Evolutionary conservation across 805 yeast genomes (phyloP), one percentile per base, ranked within the genome.

Genomic region (Candida cerambycidarum): DNA sequence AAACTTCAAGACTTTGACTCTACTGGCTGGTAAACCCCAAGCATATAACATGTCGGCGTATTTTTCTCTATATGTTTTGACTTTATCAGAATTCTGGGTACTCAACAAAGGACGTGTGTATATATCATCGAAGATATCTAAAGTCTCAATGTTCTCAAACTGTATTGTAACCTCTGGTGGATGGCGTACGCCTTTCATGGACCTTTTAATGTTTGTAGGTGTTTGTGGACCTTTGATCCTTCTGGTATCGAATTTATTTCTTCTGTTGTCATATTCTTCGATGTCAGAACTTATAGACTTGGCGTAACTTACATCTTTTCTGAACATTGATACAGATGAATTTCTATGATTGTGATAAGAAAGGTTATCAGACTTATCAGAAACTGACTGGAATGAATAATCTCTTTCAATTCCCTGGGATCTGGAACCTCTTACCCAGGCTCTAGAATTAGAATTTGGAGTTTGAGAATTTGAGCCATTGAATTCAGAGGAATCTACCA

Each of bases 11-110:
- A 90, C 76, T 54, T 90, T 90, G 21, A 87, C 80, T 32, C 96
- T 64, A 49, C 83, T 79, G n/a, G 85, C 75, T 0, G 89, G 85
- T 14, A 89, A 69, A 0, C 93, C 95, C 97, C 97, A 92, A 25
- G 76, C 62, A 54, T 78, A 86, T 11, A 90, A 67, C 56, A 90
- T 73, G 14, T 83, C 77, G 0, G 97, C 89, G 59, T 92, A 90
- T 51, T 82, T 83, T 15, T 76, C 72, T 30, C 96, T 61, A 56
- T 79, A 76, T 42, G 54, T 38, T 32, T 56, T 59, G 34, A 77
- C 60, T 37, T 67, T 68, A 1, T 57, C 56, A 7, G 53, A 53
- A 34, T 71, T 69, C 8, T 67, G 61, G 2, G 69, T 56, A 31
- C 67, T 68, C 38, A 79, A 61, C 35, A 80, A 55, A 2, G 71